These are phyloP conservation scores for Crassisporium funariophilum DNA, from an alignment of 768 basidiomycete genomes.

Conservation along the genomic window DNA sequence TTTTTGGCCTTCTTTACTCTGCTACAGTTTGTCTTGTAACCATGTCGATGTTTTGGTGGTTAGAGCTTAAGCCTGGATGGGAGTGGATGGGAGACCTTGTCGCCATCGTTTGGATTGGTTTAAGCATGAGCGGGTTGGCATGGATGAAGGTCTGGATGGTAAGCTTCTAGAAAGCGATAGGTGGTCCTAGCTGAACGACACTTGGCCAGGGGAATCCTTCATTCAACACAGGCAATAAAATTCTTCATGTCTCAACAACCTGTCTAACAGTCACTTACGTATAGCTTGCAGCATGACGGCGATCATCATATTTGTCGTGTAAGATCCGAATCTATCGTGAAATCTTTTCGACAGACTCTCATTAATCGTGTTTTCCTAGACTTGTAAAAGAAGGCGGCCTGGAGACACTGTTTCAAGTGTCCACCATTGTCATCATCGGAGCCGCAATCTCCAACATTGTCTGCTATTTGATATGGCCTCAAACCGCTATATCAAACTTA, in stretches of 20 bases:
- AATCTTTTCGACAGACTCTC: slow-evolving; percentile 5
- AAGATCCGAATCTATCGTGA: too few relatives aligned
- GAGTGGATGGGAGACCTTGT: slow-evolving; percentile 74
- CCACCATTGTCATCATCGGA: slow-evolving; percentile 78
- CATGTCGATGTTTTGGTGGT: slow-evolving; percentile 79
- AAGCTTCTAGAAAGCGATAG: slow-evolving; percentile 13
- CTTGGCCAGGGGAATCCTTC: slow-evolving; percentile 63
- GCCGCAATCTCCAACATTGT: slow-evolving; percentile 78
- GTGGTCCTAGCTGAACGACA: neutral
- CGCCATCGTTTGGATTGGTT: slow-evolving; percentile 80
- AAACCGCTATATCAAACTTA: slow-evolving; percentile 79
- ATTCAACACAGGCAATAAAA: slow-evolving; percentile 76
- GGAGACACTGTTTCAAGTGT: slow-evolving; percentile 69
- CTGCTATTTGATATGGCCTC: slow-evolving; percentile 84
- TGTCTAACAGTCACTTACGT: slow-evolving; percentile 1
- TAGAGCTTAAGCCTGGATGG: slow-evolving; percentile 70
- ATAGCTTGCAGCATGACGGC: slow-evolving; percentile 83
- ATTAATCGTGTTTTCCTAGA: slow-evolving; percentile 43
- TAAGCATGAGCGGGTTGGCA: slow-evolving; percentile 78
- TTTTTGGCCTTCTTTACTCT: slow-evolving; percentile 69
- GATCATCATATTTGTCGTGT: slow-evolving; percentile 86
- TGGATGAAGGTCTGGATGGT: slow-evolving; percentile 94
- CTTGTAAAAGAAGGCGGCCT: slow-evolving; percentile 90
- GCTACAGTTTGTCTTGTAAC: slow-evolving; percentile 73
- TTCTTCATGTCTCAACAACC: neutral